Conservation (phyloP, 2,329 filamentous ascomycete species). For the Phialophora chinensis region DNA sequence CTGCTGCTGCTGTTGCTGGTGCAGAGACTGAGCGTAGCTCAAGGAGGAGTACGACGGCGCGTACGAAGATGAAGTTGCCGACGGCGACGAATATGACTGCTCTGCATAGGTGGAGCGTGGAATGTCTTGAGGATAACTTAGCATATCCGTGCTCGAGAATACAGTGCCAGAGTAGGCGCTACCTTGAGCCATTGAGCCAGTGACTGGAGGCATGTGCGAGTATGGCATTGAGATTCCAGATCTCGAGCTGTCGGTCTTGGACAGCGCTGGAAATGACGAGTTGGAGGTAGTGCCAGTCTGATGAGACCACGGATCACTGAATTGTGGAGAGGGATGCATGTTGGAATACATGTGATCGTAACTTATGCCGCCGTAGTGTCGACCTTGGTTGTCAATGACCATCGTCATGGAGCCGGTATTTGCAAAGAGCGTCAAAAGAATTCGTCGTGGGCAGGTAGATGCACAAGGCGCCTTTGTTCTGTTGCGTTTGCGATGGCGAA, state of each 20-base stretch:
- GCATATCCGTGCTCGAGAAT: constrained; percentile 69
- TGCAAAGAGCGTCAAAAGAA: constrained; percentile 1
- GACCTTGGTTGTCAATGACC: constrained; percentile 89
- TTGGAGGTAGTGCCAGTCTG: constrained; percentile 54
- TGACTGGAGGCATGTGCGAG: constrained; percentile 72
- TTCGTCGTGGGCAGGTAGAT: not conserved
- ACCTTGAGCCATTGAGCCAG: constrained; percentile 72
- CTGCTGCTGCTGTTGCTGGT: constrained; percentile 55
- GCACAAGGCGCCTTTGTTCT: not conserved
- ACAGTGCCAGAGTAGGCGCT: constrained; percentile 69
- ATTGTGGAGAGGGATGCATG: constrained; percentile 70
- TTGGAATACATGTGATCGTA: constrained; percentile 75
- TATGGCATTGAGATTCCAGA: constrained; percentile 73
- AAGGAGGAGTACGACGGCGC: constrained; percentile 76
- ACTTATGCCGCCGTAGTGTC: constrained; percentile 76
- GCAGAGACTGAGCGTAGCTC: constrained; percentile 72
- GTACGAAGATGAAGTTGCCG: constrained; percentile 71
- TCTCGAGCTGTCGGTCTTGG: constrained; percentile 61
- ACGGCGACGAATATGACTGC: constrained; percentile 70
- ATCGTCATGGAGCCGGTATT: constrained; percentile 73
- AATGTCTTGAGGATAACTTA: constrained; percentile 76
- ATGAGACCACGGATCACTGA: constrained; percentile 89
- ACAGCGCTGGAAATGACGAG: constrained; percentile 66
- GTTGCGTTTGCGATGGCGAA: not conserved
- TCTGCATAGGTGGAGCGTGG: constrained; percentile 77